Percentiles rank a stretch among this genome's conserved stretches.
phyloP scores from a whole-genome alignment of 2,329 filamentous ascomycete species.

The Didymellaceae sp. region DNA sequence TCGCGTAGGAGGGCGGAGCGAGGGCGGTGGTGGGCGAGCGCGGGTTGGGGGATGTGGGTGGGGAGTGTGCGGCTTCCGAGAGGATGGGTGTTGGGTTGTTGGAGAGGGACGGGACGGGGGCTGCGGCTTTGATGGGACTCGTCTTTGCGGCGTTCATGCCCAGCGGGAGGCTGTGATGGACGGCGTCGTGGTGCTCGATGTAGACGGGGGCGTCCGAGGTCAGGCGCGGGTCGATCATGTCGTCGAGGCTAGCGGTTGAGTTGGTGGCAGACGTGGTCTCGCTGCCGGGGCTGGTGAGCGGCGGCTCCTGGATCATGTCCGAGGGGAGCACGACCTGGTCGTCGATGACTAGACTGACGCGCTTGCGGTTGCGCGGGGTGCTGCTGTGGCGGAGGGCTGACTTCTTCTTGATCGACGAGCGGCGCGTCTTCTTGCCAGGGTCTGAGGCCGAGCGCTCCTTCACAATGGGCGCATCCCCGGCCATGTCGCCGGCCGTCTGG shows the following conservation, averaged over 20 bases:
- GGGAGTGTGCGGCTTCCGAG: slow-evolving; percentile 13
- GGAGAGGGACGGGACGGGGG: slow-evolving; percentile 21
- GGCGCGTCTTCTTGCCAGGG: slow-evolving; percentile 32
- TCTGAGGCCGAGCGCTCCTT: slow-evolving; percentile 22
- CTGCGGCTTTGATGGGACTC: slow-evolving; percentile 33
- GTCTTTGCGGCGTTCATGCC: slow-evolving; percentile 28
- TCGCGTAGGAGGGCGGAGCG: slow-evolving; percentile 21
- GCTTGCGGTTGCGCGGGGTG: slow-evolving; percentile 35
- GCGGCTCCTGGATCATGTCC: slow-evolving; percentile 39
- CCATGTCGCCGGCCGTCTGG: slow-evolving; percentile 22
- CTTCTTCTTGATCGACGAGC: slow-evolving; percentile 41
- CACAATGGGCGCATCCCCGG: slow-evolving; percentile 11
- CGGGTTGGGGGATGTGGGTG: slow-evolving; percentile 21
- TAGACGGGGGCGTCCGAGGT: slow-evolving; percentile 22
- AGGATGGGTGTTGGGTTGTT: slow-evolving; percentile 2
- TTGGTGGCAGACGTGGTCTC: slow-evolving; percentile 39
- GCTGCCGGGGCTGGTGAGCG: slow-evolving; percentile 39
- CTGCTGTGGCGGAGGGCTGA: slow-evolving; percentile 41
- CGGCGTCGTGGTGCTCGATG: slow-evolving; percentile 32
- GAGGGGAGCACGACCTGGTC: slow-evolving; percentile 48
- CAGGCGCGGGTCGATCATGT: slow-evolving; percentile 43
- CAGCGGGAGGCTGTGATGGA: slow-evolving; percentile 43
- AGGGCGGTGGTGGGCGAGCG: slow-evolving; percentile 18
- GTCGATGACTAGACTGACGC: slow-evolving; percentile 47
- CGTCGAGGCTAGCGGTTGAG: slow-evolving; percentile 40